Conservation (phyloP, 345 rosid species). For the Psidium guajava region DNA sequence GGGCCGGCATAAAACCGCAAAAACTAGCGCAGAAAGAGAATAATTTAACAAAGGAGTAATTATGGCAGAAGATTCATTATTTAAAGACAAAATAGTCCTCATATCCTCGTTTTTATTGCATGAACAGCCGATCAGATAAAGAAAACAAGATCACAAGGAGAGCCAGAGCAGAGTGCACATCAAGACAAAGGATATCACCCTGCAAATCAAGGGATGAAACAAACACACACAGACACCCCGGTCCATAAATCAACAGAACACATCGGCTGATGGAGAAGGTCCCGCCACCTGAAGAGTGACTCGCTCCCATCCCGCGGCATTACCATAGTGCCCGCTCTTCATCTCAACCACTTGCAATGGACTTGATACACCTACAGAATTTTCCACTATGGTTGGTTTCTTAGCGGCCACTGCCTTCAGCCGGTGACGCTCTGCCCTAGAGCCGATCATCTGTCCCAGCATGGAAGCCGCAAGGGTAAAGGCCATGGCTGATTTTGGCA, state of each 20-base stretch:
- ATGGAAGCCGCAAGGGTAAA: constrained; percentile 84
- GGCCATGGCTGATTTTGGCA: constrained; percentile 96
- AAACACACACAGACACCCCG: background rate
- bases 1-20: background rate
- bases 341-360: constrained; percentile 7
- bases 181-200: background rate
- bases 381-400: constrained; percentile 11
- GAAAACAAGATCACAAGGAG: background rate
- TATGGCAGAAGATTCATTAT: background rate
- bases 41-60: background rate
- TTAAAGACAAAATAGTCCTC: background rate
- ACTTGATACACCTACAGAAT: constrained; percentile 1
- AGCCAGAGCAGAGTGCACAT: background rate
- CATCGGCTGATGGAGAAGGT: constrained; percentile 25
- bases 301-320: constrained; percentile 27
- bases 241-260: constrained; percentile 19
- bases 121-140: background rate
- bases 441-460: constrained; percentile 89
- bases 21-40: background rate
- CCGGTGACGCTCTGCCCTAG: constrained; percentile 86
- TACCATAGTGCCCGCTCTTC: constrained; percentile 16
- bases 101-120: background rate
- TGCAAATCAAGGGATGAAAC: background rate
- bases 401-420: constrained; percentile 44
- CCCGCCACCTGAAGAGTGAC: constrained; percentile 21